phyloP scores from a whole-genome alignment of 441 rosid genomes.

The Populus hybrid region DNA sequence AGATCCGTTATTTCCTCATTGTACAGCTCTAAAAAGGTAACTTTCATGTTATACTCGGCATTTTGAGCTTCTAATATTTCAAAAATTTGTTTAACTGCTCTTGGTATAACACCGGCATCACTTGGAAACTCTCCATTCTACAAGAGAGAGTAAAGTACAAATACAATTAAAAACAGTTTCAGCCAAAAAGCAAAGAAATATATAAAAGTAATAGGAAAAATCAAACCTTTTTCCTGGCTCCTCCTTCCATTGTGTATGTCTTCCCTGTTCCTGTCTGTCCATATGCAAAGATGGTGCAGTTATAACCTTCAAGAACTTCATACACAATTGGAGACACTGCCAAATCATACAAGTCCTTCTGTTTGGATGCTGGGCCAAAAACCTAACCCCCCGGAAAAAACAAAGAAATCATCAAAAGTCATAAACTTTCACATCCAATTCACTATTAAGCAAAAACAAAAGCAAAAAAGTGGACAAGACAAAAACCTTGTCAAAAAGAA shows the following conservation, averaged over 20 bases:
- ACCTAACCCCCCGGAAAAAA: slow-evolving; percentile 41
- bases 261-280: slow-evolving; percentile 99
- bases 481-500: slow-evolving; percentile 87
- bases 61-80: slow-evolving; percentile 86
- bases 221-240: slow-evolving; percentile 82
- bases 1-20: slow-evolving; percentile 97
- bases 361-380: slow-evolving; percentile 89
- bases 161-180: slow-evolving; percentile 20
- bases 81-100: slow-evolving; percentile 94
- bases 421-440: not conserved
- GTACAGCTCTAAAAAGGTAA: slow-evolving; percentile 94
- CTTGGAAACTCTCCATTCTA: slow-evolving; percentile 96
- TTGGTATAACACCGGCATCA: slow-evolving; percentile 98
- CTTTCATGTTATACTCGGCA: slow-evolving; percentile 98
- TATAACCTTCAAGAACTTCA: slow-evolving; percentile 97
- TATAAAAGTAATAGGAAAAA: not conserved
- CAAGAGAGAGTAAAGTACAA: slow-evolving; percentile 24
- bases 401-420: not conserved
- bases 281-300: slow-evolving; percentile 97
- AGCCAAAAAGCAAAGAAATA: slow-evolving; percentile 3
- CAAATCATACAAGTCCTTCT: slow-evolving; percentile 73
- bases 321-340: slow-evolving; percentile 91
- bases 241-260: slow-evolving; percentile 99
- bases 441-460: not conserved
- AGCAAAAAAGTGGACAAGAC: not conserved